Conservation (phyloP, 2,329 filamentous ascomycete genomes). For the Exophiala bonariae region DNA sequence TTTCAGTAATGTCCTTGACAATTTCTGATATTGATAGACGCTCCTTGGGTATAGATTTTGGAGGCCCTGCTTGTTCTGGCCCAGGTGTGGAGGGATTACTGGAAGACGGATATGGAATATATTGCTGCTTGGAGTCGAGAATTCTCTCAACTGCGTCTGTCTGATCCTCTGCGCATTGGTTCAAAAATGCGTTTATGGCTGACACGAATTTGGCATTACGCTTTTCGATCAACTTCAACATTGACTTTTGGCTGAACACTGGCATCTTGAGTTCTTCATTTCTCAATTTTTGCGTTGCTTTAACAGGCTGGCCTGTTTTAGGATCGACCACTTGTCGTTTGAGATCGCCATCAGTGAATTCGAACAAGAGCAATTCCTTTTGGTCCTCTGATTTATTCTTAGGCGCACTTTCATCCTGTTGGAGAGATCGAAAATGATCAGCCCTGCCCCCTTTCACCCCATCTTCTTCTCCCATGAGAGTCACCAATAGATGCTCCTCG, state of each 20-base stretch:
- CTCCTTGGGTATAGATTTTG: conserved; percentile 74
- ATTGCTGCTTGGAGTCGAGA: conserved; percentile 57
- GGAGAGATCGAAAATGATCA: conserved; percentile 49
- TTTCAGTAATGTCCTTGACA: conserved; percentile 74
- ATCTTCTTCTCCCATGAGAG: conserved; percentile 69
- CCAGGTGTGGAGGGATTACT: conserved; percentile 41
- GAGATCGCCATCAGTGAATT: conserved; percentile 88
- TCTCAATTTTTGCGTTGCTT: conserved; percentile 65
- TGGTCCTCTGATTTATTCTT: conserved; percentile 35
- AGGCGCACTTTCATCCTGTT: conserved; percentile 35
- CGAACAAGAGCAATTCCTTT: conserved; percentile 79
- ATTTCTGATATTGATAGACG: conserved; percentile 82
- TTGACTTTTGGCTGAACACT: conserved; percentile 88
- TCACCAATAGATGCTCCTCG: conserved; percentile 77
- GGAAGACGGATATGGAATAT: conserved; percentile 62
- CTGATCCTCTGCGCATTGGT: conserved; percentile 64
- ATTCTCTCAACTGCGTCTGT: conserved; percentile 69
- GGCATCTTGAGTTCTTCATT: conserved; percentile 88
- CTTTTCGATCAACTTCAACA: conserved; percentile 85
- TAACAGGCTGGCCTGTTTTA: conserved; percentile 71
- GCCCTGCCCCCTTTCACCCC: conserved; percentile 60
- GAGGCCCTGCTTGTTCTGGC: conserved; percentile 42
- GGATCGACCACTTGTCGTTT: conserved; percentile 74
- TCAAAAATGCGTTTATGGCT: conserved; percentile 75
- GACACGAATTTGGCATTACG: conserved; percentile 79